A percentile compares a stretch with the other conserved stretches of the same genome.
phyloP scores from a whole-genome alignment of 805 yeast genomes.

The Jamesozyma lodderae region DNA sequence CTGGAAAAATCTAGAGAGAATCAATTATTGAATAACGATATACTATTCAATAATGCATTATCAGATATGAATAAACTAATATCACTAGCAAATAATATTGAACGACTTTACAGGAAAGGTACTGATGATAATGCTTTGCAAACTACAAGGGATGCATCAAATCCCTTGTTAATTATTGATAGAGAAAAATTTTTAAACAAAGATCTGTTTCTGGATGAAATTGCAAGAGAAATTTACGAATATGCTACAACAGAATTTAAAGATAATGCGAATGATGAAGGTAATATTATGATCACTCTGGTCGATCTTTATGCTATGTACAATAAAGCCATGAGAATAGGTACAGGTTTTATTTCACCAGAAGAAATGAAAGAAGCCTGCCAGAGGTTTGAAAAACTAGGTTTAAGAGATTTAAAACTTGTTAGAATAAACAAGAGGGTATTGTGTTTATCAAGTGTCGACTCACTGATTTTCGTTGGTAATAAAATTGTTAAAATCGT shows the following conservation, averaged over 20 bases:
- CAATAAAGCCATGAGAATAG: slow-evolving; percentile 56
- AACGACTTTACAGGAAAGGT: slow-evolving; percentile 38
- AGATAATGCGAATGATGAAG: slow-evolving; percentile 39
- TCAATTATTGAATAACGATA: slow-evolving; percentile 48
- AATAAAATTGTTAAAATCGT: slow-evolving; percentile 22
- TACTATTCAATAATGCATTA: slow-evolving; percentile 56
- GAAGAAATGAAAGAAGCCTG: slow-evolving; percentile 57
- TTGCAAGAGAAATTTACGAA: slow-evolving; percentile 73
- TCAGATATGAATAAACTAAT: slow-evolving; percentile 69
- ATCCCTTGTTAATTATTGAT: slow-evolving; percentile 25
- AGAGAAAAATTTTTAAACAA: slow-evolving; percentile 31
- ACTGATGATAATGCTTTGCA: slow-evolving; percentile 2
- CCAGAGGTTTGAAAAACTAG: slow-evolving; percentile 43
- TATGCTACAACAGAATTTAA: slow-evolving; percentile 41
- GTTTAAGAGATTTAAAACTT: slow-evolving; percentile 38
- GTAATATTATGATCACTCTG: slow-evolving; percentile 36
- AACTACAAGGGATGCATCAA: not conserved
- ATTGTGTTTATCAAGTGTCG: slow-evolving; percentile 25
- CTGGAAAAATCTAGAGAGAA: slow-evolving; percentile 50
- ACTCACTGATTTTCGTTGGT: slow-evolving; percentile 27
- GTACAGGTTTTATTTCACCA: slow-evolving; percentile 61
- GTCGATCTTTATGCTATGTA: slow-evolving; percentile 56
- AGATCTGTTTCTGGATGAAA: slow-evolving; percentile 47
- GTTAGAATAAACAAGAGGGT: slow-evolving; percentile 32
- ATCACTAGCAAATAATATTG: slow-evolving; percentile 69